Base-by-base conservation (phyloP, 345 rosid genomes). In the Noccaea bulbosa region DNA sequence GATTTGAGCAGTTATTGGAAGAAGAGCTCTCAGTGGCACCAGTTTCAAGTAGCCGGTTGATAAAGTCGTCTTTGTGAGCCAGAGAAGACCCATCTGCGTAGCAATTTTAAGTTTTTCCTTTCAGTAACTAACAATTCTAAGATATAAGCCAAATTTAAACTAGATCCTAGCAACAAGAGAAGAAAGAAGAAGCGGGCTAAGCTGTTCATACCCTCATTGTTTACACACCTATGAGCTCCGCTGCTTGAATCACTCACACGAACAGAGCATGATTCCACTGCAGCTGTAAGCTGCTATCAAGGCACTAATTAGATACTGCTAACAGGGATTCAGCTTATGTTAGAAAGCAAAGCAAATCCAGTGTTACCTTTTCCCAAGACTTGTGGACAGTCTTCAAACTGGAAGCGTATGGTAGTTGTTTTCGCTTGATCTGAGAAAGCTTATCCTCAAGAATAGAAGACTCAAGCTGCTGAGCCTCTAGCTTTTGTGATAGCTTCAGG, bases 21-120 rank as follows among this genome's bases (percentile, higher is more conserved):
- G 85, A 86, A 46, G 93, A 89, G 83, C 82, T 84, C 75, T 92
- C 98, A 27, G 90, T 91, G n/a, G 96, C 99, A 79, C 95, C 96
- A 20, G 89, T 85, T 78, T 88, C 92, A 11, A 73, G 73, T 14
- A 95, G 91, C 44, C 97, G 87, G 71, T 84, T 75, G 61, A 84
- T 86, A 62, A 92, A 88, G 70, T 79, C 84, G 50, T 87, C 88
- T 79, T 85, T 81, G 48, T 78, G 59, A 46, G 84, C 69, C 11
- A 15, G 66, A 39, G 82, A 69, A 47, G 66, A 69, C 66, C 67
- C 89, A 69, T 74, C 99, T 91, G 84, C 46, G 49, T 51, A 74
- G 51, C 49, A 77, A 76, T 70, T 73, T 47, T 45, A 67, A 65
- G 61, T 22, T 57, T 16, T 16, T 38, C 12, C 22, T 59, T 67